These are phyloP conservation scores for Lophiostoma macrostomum DNA, from an alignment of 495 filamentous ascomycete genomes.

Conservation along the genomic window DNA sequence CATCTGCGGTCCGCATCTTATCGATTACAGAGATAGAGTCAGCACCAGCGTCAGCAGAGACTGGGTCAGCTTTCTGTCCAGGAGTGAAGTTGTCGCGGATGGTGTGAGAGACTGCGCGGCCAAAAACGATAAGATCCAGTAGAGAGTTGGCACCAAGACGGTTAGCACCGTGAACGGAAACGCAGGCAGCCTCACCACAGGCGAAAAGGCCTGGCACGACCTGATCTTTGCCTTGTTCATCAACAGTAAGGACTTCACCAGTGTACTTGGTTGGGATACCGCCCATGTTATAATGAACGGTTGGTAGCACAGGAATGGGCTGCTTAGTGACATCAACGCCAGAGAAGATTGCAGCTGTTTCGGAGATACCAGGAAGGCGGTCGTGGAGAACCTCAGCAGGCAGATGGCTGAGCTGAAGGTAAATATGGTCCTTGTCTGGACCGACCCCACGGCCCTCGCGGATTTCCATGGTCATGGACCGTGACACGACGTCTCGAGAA, in stretches of 20 bases:
- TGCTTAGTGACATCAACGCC: constrained; percentile 96
- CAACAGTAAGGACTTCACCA: constrained; percentile 86
- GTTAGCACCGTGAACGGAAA: constrained; percentile 96
- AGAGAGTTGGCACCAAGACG: constrained; percentile 96
- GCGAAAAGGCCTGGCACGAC: constrained; percentile 93
- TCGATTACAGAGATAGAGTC: constrained; percentile 84
- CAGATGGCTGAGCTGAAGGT: constrained; percentile 92
- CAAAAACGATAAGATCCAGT: constrained; percentile 94
- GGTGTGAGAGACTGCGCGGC: constrained; percentile 91
- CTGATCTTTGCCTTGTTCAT: constrained; percentile 77
- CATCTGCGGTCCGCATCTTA: constrained; percentile 74
- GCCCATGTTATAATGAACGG: constrained; percentile 99
- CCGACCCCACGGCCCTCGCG: constrained; percentile 94
- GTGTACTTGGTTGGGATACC: constrained; percentile 97
- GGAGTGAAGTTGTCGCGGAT: constrained; percentile 87
- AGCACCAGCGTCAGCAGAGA: constrained; percentile 79
- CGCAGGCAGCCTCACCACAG: constrained; percentile 94
- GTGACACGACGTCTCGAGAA: constrained; percentile 86
- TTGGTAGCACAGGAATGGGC: constrained; percentile 94
- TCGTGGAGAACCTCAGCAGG: constrained; percentile 88
- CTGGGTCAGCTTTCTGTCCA: constrained; percentile 69
- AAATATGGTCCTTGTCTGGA: constrained; percentile 95
- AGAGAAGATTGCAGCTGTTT: constrained; percentile 93
- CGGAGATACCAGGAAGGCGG: constrained; percentile 95
- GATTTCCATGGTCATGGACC: constrained; percentile 97